phyloP scores from a whole-genome alignment of 2,329 filamentous ascomycete genomes.

The Cryphonectria japonica region DNA sequence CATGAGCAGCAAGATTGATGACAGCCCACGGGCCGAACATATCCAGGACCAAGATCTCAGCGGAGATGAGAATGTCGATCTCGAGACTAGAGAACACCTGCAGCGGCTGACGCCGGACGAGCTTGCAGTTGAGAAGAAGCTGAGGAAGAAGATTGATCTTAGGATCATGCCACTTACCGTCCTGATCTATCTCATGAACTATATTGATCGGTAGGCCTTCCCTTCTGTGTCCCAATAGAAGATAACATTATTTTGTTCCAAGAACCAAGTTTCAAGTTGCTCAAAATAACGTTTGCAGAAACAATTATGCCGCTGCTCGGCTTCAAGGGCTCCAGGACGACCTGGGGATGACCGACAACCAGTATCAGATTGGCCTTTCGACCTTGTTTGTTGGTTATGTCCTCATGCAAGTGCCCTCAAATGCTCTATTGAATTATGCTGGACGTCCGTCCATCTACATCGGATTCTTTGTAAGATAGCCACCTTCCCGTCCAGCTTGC shows the following conservation, averaged over 20 bases:
- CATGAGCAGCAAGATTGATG: constrained; percentile 25
- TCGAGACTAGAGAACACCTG: constrained; percentile 11
- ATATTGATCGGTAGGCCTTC: constrained; percentile 52
- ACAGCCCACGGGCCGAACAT: constrained; percentile 20
- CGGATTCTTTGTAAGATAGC: constrained; percentile 42
- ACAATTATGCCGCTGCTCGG: constrained; percentile 47
- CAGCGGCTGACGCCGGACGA: constrained; percentile 30
- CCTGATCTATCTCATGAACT: constrained; percentile 73
- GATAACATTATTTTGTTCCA: constrained; percentile 21
- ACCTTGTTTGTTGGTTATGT: constrained; percentile 37
- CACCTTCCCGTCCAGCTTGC: neutral
- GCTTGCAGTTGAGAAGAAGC: constrained; percentile 53
- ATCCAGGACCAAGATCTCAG: constrained; percentile 20
- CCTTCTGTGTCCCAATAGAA: neutral
- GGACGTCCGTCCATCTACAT: constrained; percentile 41
- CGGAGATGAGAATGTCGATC: constrained; percentile 20
- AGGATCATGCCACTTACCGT: constrained; percentile 69
- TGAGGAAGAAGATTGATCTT: constrained; percentile 68
- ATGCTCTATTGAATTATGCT: constrained; percentile 36
- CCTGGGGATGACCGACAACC: constrained; percentile 37
- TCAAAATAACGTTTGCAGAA: neutral
- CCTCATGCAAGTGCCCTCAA: constrained; percentile 34
- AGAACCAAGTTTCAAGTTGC: neutral
- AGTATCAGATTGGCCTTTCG: constrained; percentile 42
- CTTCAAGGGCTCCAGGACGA: constrained; percentile 51